phyloP scores from a whole-genome alignment of 805 yeast genomes.

The Kuraishia piskuri region DNA sequence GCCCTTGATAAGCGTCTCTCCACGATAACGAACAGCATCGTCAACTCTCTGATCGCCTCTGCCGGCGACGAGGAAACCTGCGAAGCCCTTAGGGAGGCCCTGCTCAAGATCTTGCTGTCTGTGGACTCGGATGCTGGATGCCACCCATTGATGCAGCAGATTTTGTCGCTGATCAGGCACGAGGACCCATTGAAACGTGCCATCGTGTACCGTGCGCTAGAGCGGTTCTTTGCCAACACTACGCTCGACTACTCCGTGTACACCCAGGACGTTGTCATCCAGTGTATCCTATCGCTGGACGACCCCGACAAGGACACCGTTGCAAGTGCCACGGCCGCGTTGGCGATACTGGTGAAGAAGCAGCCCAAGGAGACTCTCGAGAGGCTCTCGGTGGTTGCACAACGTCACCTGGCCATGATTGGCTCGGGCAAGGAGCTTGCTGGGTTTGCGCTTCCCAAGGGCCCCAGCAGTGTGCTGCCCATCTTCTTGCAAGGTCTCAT shows the following conservation, averaged over 20 bases:
- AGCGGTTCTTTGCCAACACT: slow-evolving; percentile 60
- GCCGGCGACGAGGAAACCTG: slow-evolving; percentile 27
- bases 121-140: slow-evolving; percentile 72
- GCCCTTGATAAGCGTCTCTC: slow-evolving; percentile 70
- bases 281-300: slow-evolving; percentile 64
- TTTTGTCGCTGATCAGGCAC: slow-evolving; percentile 66
- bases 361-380: slow-evolving; percentile 75
- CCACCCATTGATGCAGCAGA: slow-evolving; percentile 77
- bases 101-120: slow-evolving; percentile 64
- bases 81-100: slow-evolving; percentile 38
- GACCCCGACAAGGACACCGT: slow-evolving; percentile 60
- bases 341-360: slow-evolving; percentile 56
- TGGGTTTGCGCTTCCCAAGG: slow-evolving; percentile 70
- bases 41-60: slow-evolving; percentile 43
- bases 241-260: slow-evolving; percentile 63
- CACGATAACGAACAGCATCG: slow-evolving; percentile 64
- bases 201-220: slow-evolving; percentile 57
- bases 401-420: slow-evolving; percentile 58
- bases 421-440: slow-evolving; percentile 62
- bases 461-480: slow-evolving; percentile 84
- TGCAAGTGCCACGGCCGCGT: slow-evolving; percentile 52
- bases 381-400: slow-evolving; percentile 70
- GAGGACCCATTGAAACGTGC: slow-evolving; percentile 62
- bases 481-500: slow-evolving; percentile 90
- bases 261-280: slow-evolving; percentile 65